These are phyloP conservation scores for Hippophae gyantsensis DNA, from an alignment of 306 rosid species.

Conservation along the genomic window DNA sequence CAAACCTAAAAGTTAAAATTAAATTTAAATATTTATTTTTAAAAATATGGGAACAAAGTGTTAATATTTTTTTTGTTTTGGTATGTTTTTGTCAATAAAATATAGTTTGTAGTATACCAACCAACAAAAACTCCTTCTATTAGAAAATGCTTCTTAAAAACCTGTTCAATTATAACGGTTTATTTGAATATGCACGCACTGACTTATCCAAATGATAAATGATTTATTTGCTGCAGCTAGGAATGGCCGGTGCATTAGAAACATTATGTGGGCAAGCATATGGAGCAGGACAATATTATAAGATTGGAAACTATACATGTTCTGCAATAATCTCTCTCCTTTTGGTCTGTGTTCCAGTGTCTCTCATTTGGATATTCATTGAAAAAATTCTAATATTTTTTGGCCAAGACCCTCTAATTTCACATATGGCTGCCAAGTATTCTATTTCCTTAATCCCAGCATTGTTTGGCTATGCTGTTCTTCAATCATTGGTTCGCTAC, in stretches of 20 bases:
- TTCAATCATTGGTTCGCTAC: not conserved
- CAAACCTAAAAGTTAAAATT: too few species aligned
- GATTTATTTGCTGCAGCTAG: not conserved
- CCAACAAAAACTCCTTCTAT: too few species aligned
- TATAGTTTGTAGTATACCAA: too few species aligned
- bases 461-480: not conserved
- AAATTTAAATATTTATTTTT: too few species aligned
- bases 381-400: not conserved
- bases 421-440: not conserved
- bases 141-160: too few species aligned
- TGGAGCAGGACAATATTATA: not conserved
- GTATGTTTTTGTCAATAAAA: too few species aligned
- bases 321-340: not conserved
- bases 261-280: not conserved
- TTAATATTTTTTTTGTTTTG: too few species aligned
- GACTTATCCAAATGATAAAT: too few species aligned
- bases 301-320: not conserved
- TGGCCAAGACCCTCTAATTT: not conserved
- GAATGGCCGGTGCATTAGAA: not conserved
- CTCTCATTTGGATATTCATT: not conserved
- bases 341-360: not conserved
- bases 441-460: not conserved
- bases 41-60: too few species aligned
- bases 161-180: too few species aligned
- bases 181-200: too few species aligned